Evolutionary conservation across 768 basidiomycete genomes (phyloP).

Genomic region (Erythrobasidium yunnanense): DNA sequence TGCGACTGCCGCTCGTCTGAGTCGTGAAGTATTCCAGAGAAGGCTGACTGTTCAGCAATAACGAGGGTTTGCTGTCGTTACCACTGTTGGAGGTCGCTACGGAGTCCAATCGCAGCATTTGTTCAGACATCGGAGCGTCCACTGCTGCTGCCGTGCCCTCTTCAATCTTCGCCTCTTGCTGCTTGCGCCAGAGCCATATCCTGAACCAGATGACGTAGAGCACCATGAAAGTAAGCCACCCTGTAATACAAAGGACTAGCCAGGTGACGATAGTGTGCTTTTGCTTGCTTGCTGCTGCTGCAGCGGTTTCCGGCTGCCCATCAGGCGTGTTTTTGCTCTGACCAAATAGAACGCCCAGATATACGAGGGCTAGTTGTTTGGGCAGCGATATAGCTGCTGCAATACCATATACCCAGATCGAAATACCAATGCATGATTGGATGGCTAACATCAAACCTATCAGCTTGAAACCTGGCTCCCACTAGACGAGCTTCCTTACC

Average conservation of each 20-base stretch:
- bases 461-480: too few species aligned
- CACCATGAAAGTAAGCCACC: not conserved
- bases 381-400: slow-evolving; percentile 9
- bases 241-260: slow-evolving; percentile 13
- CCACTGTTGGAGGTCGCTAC: not conserved
- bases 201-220: slow-evolving; percentile 22
- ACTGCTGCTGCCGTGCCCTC: too few species aligned
- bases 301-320: not conserved
- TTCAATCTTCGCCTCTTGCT: not conserved
- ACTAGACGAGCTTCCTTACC: not conserved
- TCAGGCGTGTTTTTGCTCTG: not conserved
- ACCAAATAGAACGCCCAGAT: slow-evolving; percentile 14
- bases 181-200: slow-evolving; percentile 3
- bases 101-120: too few species aligned
- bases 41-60: not conserved
- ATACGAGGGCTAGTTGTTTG: slow-evolving; percentile 12
- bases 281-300: not conserved
- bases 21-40: not conserved
- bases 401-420: slow-evolving; percentile 13
- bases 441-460: too few species aligned
- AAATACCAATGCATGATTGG: slow-evolving; percentile 6
- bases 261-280: slow-evolving; percentile 7
- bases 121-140: too few species aligned
- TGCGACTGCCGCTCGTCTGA: not conserved
- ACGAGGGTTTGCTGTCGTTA: not conserved